These are phyloP conservation scores for Aquilaria yunnanensis DNA, from an alignment of 345 rosid genomes.

Conservation along the genomic window DNA sequence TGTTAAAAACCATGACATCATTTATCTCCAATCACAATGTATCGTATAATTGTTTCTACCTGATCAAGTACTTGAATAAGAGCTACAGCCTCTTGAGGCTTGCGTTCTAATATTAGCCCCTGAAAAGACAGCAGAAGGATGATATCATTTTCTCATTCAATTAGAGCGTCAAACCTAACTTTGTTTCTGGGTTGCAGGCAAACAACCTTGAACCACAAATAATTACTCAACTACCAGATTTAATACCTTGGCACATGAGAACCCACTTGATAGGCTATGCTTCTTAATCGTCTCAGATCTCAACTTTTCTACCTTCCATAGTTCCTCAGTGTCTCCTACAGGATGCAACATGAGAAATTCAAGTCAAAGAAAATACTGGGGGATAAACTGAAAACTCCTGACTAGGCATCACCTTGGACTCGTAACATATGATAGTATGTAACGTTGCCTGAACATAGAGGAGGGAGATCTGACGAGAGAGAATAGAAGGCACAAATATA, in stretches of 20 bases:
- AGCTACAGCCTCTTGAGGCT: conserved; percentile 75
- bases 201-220: not conserved
- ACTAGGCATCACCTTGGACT: no score
- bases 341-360: conserved; percentile 1
- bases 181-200: not conserved
- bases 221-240: not conserved
- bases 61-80: conserved; percentile 50
- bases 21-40: no score
- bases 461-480: conserved; percentile 6
- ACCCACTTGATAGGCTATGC: conserved; percentile 48
- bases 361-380: not conserved
- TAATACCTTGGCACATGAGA: conserved; percentile 80
- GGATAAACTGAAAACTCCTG: not conserved
- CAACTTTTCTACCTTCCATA: conserved; percentile 72
- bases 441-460: no score
- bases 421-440: not conserved
- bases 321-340: conserved; percentile 58
- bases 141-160: not conserved
- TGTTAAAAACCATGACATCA: no score
- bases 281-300: conserved; percentile 61
- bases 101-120: conserved; percentile 65
- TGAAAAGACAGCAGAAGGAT: conserved; percentile 19
- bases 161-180: not conserved
- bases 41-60: conserved; percentile 24
- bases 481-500: conserved; percentile 1